Conservation (phyloP, 257 asterid species). For the Anisodus acutangulus region DNA sequence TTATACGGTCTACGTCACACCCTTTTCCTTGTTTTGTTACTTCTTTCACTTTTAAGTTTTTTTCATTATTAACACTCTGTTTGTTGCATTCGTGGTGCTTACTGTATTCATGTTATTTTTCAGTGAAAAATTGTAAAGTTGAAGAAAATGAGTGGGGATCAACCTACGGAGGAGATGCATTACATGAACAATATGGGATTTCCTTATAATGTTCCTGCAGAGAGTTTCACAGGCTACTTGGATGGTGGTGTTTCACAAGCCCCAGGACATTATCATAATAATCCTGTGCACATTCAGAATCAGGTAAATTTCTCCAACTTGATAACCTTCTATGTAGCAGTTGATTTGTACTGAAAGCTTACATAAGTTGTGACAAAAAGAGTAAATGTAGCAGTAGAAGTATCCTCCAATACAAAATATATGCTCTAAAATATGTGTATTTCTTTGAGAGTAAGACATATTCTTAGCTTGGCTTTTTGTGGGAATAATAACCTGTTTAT, state of each 20-base stretch:
- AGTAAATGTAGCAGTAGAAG: neutral
- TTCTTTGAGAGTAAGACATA: neutral
- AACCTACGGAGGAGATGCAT: slow-evolving; percentile 58
- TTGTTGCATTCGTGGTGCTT: slow-evolving; percentile 8
- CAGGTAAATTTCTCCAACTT: slow-evolving; percentile 49
- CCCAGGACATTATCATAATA: slow-evolving; percentile 56
- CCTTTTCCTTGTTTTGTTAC: too few species aligned
- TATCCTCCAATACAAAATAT: neutral
- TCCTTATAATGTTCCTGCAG: slow-evolving; percentile 54
- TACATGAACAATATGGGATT: slow-evolving; percentile 53
- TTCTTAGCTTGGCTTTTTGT: neutral
- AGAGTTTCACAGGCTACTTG: slow-evolving; percentile 55
- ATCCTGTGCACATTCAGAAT: slow-evolving; percentile 52
- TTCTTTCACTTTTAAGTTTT: neutral
- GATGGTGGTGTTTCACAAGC: slow-evolving; percentile 54
- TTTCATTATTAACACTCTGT: neutral
- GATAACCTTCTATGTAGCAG: neutral
- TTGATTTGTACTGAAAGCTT: slow-evolving; percentile 10
- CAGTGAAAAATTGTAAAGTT: neutral
- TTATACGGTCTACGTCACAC: too few species aligned
- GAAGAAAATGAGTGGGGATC: slow-evolving; percentile 60
- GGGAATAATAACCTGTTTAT: slow-evolving; percentile 1
- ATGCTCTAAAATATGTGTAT: neutral
- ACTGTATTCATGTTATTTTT: neutral
- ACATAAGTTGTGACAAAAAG: neutral